Percentiles rank a stretch among this genome's conserved stretches.
phyloP scores from a whole-genome alignment of 2,329 filamentous ascomycete species.

The Cryphonectria radicalis region DNA sequence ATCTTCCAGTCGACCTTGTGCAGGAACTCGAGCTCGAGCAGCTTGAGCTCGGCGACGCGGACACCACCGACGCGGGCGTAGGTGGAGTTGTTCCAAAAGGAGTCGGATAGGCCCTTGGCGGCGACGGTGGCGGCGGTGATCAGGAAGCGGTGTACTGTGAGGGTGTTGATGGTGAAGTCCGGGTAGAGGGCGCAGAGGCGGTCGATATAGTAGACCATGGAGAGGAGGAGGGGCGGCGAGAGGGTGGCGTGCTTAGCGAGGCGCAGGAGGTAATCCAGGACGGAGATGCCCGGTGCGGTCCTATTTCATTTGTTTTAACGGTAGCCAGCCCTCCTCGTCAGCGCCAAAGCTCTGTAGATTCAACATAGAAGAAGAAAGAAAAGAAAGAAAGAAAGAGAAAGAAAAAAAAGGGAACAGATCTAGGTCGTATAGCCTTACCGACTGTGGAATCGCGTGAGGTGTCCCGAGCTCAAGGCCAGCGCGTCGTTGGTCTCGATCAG shows the following conservation, averaged over 20 bases:
- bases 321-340: background rate
- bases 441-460: slow-evolving; percentile 93
- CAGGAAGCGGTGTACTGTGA: slow-evolving; percentile 95
- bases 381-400: slow-evolving; percentile 4
- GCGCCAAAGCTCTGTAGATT: background rate
- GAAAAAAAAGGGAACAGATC: slow-evolving; percentile 1
- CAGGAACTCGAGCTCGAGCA: slow-evolving; percentile 91
- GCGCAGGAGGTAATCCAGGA: slow-evolving; percentile 89
- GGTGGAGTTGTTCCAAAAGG: slow-evolving; percentile 97
- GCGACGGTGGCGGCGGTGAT: slow-evolving; percentile 96
- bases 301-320: slow-evolving; percentile 37
- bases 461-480: slow-evolving; percentile 81
- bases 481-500: slow-evolving; percentile 91
- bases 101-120: slow-evolving; percentile 93
- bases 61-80: slow-evolving; percentile 95
- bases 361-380: background rate
- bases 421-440: slow-evolving; percentile 56
- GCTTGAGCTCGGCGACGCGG: slow-evolving; percentile 83
- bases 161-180: slow-evolving; percentile 92
- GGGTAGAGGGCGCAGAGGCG: slow-evolving; percentile 89
- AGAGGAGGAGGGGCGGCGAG: slow-evolving; percentile 89
- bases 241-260: slow-evolving; percentile 93
- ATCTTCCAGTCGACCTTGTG: slow-evolving; percentile 95
- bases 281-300: slow-evolving; percentile 85
- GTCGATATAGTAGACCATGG: slow-evolving; percentile 99